Evolutionary conservation across 2,329 filamentous ascomycete species (phyloP).

Genomic region (Fusarium circinatum): DNA sequence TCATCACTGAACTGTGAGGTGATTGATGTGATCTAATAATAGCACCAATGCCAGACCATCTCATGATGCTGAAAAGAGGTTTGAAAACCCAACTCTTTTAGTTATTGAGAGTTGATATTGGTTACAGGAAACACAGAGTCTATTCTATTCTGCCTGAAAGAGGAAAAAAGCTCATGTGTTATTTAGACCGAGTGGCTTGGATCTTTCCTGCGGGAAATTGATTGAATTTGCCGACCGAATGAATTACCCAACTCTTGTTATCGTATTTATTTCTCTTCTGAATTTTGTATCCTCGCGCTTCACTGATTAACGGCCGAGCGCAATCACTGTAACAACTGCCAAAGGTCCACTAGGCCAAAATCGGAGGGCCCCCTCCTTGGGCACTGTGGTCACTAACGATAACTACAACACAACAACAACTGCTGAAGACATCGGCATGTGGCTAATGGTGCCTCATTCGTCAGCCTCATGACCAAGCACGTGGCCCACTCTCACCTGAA

Average conservation of each 20-base stretch:
- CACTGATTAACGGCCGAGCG: background rate
- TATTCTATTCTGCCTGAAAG: too few relatives aligned
- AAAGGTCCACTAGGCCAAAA: too few relatives aligned
- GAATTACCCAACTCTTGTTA: background rate
- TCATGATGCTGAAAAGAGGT: background rate
- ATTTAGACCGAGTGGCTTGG: too few relatives aligned
- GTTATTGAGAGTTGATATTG: too few relatives aligned
- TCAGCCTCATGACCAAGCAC: slow-evolving; percentile 26
- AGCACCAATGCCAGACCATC: background rate
- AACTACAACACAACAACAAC: background rate
- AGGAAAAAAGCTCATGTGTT: too few relatives aligned
- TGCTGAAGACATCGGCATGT: background rate
- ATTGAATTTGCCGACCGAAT: too few relatives aligned
- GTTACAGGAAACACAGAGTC: too few relatives aligned
- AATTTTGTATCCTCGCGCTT: background rate
- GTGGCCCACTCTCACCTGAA: slow-evolving; percentile 25
- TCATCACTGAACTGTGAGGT: background rate
- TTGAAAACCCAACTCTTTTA: background rate
- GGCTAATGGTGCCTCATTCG: slow-evolving; percentile 16
- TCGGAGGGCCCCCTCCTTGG: too few relatives aligned
- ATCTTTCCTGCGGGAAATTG: too few relatives aligned
- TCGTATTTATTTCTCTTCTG: background rate
- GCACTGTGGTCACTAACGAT: too few relatives aligned
- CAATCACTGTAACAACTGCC: background rate
- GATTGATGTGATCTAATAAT: background rate